Conservation (phyloP, 2,329 filamentous ascomycete species). For the Neonectria faginata region DNA sequence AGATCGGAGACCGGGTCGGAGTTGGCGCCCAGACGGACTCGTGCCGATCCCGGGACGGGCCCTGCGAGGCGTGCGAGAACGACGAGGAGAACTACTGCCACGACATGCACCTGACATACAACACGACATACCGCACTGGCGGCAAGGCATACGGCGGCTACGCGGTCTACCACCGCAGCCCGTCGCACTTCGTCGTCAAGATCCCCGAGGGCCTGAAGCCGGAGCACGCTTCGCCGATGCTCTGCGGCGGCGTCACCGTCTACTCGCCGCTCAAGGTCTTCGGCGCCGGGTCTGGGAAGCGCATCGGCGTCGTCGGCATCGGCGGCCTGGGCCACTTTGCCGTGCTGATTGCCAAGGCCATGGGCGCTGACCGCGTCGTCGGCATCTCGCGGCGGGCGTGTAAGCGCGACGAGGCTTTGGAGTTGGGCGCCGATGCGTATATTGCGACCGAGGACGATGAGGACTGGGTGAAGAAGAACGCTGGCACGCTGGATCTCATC, state of each 20-base stretch:
- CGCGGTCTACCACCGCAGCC: conserved; percentile 50
- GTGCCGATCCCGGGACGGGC: conserved; percentile 69
- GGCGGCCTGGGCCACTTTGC: conserved; percentile 77
- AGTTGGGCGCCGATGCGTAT: conserved; percentile 68
- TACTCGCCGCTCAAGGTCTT: conserved; percentile 81
- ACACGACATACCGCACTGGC: conserved; percentile 67
- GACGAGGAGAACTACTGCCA: conserved; percentile 77
- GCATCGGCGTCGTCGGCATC: conserved; percentile 78
- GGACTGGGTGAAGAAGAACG: conserved; percentile 64
- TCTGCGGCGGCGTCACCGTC: conserved; percentile 84
- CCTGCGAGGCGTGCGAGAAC: conserved; percentile 63
- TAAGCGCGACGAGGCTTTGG: conserved; percentile 66
- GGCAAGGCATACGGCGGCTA: conserved; percentile 74
- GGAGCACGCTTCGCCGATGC: conserved; percentile 77
- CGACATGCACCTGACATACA: conserved; percentile 71
- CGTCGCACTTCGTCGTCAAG: conserved; percentile 62
- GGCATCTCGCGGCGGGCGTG: conserved; percentile 66
- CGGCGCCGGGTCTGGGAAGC: conserved; percentile 78
- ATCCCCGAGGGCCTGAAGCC: conserved; percentile 77
- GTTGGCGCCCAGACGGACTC: conserved; percentile 76
- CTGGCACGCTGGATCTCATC: conserved; percentile 76
- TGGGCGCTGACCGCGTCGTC: conserved; percentile 66
- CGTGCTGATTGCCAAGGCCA: conserved; percentile 73
- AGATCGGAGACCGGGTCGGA: conserved; percentile 73
- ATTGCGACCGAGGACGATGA: conserved; percentile 64